Evolutionary conservation across 2,329 filamentous ascomycete genomes (phyloP).

Genomic region (Penicillium sp.): DNA sequence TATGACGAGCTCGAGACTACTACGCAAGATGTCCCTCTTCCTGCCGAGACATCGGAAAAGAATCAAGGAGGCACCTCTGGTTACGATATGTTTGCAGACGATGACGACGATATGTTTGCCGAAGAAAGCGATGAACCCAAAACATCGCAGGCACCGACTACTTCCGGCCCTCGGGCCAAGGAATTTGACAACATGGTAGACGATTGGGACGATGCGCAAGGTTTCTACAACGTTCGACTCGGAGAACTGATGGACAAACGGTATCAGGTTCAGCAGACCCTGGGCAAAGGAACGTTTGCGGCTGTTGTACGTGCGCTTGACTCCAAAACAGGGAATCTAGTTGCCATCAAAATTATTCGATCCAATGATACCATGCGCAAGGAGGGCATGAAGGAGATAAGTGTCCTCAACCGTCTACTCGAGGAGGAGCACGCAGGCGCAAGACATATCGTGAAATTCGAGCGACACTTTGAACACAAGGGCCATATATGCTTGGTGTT

Average conservation of each 20-base stretch:
- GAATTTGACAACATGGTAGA: constrained; percentile 77
- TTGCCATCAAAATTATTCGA: constrained; percentile 96
- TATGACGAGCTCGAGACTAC: constrained; percentile 62
- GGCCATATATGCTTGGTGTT: constrained; percentile 96
- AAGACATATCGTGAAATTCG: constrained; percentile 87
- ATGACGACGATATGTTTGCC: constrained; percentile 85
- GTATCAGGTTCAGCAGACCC: constrained; percentile 82
- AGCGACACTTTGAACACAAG: constrained; percentile 89
- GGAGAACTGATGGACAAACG: constrained; percentile 87
- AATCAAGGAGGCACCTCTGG: constrained; percentile 50
- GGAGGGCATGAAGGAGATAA: constrained; percentile 91
- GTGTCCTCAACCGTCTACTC: constrained; percentile 84
- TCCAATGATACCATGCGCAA: constrained; percentile 93
- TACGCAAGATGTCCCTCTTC: constrained; percentile 54
- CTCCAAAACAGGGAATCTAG: constrained; percentile 70
- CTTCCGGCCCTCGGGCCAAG: constrained; percentile 55
- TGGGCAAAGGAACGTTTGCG: constrained; percentile 95
- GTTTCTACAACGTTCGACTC: constrained; percentile 92
- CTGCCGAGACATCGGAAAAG: constrained; percentile 34
- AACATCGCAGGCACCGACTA: constrained; percentile 51
- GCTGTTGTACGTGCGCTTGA: constrained; percentile 90
- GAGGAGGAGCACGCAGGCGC: constrained; percentile 83
- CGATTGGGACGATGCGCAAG: constrained; percentile 90
- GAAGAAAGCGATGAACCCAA: constrained; percentile 62
- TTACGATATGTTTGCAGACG: constrained; percentile 66